Evolutionary conservation across 139 green algal species (phyloP).

Genomic region (Ostreobium quekettii): DNA sequence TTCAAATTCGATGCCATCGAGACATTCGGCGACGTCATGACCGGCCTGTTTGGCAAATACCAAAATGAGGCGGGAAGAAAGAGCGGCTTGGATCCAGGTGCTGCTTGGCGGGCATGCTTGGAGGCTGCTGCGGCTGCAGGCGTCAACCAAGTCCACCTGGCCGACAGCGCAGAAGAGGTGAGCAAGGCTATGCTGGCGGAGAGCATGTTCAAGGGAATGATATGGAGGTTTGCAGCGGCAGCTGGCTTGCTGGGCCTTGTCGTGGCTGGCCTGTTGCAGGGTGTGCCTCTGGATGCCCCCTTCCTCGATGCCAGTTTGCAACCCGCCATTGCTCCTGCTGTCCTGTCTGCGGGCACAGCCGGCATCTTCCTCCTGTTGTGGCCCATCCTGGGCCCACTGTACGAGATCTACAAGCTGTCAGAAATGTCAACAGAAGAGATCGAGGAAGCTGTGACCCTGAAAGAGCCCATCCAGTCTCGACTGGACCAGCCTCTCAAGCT

Average conservation of each 20-base stretch:
- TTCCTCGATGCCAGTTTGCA: conserved; percentile 1
- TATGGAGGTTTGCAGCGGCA: conserved; percentile 15
- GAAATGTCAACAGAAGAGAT: conserved; percentile 52
- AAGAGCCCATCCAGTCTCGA: conserved; percentile 46
- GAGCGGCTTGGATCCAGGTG: conserved; percentile 28
- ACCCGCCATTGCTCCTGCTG: neutral
- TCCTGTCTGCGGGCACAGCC: neutral
- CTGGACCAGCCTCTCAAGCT: conserved; percentile 42
- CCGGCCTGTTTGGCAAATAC: conserved; percentile 24
- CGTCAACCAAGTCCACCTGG: conserved; percentile 51
- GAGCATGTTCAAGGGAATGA: conserved; percentile 29
- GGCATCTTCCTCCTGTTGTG: conserved; percentile 28
- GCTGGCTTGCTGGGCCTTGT: conserved; percentile 17
- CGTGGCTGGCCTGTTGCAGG: conserved; percentile 9
- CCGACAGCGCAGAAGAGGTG: conserved; percentile 37
- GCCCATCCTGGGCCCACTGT: conserved; percentile 53
- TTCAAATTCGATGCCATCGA: too few relatives aligned
- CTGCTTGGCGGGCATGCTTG: conserved; percentile 62
- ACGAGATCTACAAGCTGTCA: conserved; percentile 52
- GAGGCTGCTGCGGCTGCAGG: conserved; percentile 35
- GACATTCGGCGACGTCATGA: conserved; percentile 19
- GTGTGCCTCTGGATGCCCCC: neutral
- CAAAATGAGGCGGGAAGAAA: conserved; percentile 38
- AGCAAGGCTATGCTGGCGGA: conserved; percentile 42
- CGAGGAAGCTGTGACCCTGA: conserved; percentile 59